Evolutionary conservation across 345 rosid species (phyloP), one percentile per base, ranked within the genome.

Genomic region (Turnera subulata): DNA sequence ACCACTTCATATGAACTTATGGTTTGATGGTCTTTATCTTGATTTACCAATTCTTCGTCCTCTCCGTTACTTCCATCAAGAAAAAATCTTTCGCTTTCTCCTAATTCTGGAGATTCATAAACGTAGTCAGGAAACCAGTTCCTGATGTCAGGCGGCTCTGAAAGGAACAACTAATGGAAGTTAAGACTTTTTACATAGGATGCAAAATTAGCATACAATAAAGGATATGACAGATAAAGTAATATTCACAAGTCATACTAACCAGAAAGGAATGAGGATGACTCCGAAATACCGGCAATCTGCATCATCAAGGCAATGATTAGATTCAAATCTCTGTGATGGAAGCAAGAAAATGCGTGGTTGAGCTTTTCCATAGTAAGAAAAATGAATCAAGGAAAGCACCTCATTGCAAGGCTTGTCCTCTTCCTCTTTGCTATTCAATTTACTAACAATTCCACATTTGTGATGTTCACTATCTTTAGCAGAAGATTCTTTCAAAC

Each of bases 111-210:
- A 63, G 84, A 73, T 53, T 75, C 59, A 42, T 77, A 73, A 53
- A 24, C 77, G 65, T 78, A 80, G 69, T 75, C 73, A 17, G 80
- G 62, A 69, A 79, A 82, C 88, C 86, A 85, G 57, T 65, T 73
- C 66, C 70, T 71, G 19, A 78, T 63, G 53, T 79, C 73, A 50
- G 84, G 84, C 12, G 62, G 65, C 43, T 59, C 74, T 58, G 65
- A 37, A 15, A 53, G 42, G 39, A 14, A 59, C 11, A 59, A 24
- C 13, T 39, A 42, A 54, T 1, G 11, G 11, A 21, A 43, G 38
- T 29, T 17, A 51, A 14, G 12, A n/a, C 22, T 12, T 2, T 50
- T 16, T 1, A 50, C 13, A 29, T 52, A 10, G 32, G 26, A n/a
- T n/a, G n/a, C n/a, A n/a, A n/a, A n/a, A n/a, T n/a, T n/a, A n/a